Percentiles rank a stretch among this genome's conserved stretches.
phyloP scores from a whole-genome alignment of 2,329 filamentous ascomycete genomes.

The Paraconiothyrium sp. region DNA sequence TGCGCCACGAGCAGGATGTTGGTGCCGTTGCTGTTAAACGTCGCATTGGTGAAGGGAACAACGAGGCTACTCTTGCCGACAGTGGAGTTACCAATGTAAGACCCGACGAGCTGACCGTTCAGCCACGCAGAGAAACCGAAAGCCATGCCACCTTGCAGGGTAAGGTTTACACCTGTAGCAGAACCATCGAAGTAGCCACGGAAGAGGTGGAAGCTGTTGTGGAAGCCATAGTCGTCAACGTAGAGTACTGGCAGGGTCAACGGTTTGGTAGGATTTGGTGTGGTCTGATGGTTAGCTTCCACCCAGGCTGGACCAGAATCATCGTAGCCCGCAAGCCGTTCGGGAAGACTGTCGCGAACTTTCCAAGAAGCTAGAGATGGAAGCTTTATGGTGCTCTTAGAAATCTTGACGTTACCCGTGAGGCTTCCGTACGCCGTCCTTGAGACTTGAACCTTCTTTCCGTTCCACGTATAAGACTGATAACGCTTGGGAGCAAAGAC shows the following conservation, averaged over 20 bases:
- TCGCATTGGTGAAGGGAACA: conserved; percentile 63
- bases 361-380: conserved; percentile 59
- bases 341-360: conserved; percentile 60
- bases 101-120: conserved; percentile 66
- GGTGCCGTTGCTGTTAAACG: conserved; percentile 48
- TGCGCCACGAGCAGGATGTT: conserved; percentile 66
- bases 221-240: conserved; percentile 55
- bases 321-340: conserved; percentile 56
- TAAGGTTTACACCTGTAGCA: conserved; percentile 58
- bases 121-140: conserved; percentile 68
- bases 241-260: conserved; percentile 53
- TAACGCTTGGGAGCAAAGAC: conserved; percentile 45
- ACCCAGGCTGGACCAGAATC: conserved; percentile 57
- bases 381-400: conserved; percentile 43
- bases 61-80: conserved; percentile 47
- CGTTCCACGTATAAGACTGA: conserved; percentile 51
- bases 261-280: conserved; percentile 50
- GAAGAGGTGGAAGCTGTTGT: conserved; percentile 54
- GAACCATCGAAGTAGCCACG: conserved; percentile 52
- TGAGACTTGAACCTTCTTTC: conserved; percentile 38
- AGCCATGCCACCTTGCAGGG: conserved; percentile 63
- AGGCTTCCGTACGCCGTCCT: conserved; percentile 50
- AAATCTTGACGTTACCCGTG: conserved; percentile 39
- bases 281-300: conserved; percentile 47
- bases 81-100: conserved; percentile 62